Evolutionary conservation across 768 basidiomycete genomes (phyloP).

Genomic region (Rhizopogon rudus): DNA sequence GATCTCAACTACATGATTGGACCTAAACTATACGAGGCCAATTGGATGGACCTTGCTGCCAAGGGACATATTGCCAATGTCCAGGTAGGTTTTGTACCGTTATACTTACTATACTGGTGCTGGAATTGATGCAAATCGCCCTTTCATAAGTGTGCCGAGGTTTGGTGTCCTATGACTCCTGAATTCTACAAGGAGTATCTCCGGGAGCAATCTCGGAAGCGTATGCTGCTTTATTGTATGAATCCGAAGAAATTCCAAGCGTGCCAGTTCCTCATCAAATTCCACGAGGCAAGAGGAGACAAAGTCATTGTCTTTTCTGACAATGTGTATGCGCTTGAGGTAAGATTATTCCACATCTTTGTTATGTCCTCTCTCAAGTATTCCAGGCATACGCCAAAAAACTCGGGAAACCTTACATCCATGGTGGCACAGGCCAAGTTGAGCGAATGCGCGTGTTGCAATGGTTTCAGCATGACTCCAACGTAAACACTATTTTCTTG

Average conservation of each 20-base stretch:
- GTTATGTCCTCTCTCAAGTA: neutral
- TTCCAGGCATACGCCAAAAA: constrained; percentile 87
- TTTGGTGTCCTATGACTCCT: constrained; percentile 99
- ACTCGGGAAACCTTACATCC: constrained; percentile 90
- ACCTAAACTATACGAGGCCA: constrained; percentile 98
- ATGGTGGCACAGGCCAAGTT: constrained; percentile 90
- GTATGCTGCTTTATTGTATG: constrained; percentile 98
- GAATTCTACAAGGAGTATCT: constrained; percentile 99
- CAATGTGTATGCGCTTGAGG: constrained; percentile 96
- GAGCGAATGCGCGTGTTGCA: constrained; percentile 95
- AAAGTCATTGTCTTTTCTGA: constrained; percentile 99
- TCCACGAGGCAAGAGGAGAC: constrained; percentile 95
- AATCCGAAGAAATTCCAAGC: constrained; percentile 99
- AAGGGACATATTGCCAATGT: constrained; percentile 99
- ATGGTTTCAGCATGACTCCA: constrained; percentile 92
- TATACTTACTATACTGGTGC: neutral
- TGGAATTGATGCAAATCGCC: constrained; percentile 3
- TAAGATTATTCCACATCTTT: constrained; percentile 26
- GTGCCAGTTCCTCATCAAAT: constrained; percentile 97
- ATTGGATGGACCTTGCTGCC: constrained; percentile 99
- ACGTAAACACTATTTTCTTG: constrained; percentile 96
- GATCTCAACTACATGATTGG: constrained; percentile 99
- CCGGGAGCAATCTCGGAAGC: constrained; percentile 85
- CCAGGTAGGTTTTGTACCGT: constrained; percentile 56
- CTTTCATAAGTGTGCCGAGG: constrained; percentile 83